These are phyloP conservation scores for Fusarium praegraminearum DNA, from an alignment of 2,329 filamentous ascomycete genomes.

Conservation along the genomic window DNA sequence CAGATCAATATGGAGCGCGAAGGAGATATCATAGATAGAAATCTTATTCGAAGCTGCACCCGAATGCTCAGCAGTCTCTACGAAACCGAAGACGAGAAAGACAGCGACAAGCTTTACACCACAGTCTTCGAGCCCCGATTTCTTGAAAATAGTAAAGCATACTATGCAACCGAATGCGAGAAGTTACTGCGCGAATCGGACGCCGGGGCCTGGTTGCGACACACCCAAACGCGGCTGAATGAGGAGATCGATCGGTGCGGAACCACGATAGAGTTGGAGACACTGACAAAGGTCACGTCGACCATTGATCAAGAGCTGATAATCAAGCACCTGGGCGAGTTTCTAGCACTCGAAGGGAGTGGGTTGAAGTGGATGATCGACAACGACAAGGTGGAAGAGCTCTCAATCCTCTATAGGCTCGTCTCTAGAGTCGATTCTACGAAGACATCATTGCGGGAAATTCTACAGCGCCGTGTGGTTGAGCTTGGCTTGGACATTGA, in stretches of 20 bases:
- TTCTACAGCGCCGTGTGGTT: conserved; percentile 79
- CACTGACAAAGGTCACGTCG: conserved; percentile 76
- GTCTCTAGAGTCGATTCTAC: conserved; percentile 81
- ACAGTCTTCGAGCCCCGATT: conserved; percentile 86
- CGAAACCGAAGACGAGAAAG: conserved; percentile 81
- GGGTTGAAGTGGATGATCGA: conserved; percentile 92
- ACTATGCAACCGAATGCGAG: conserved; percentile 82
- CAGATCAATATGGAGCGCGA: conserved; percentile 93
- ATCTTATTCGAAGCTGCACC: conserved; percentile 83
- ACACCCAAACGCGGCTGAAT: conserved; percentile 77
- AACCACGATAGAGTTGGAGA: conserved; percentile 81
- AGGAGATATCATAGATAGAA: conserved; percentile 88
- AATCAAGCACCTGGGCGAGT: conserved; percentile 78
- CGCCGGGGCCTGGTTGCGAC: conserved; percentile 82
- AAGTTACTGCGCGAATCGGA: conserved; percentile 81
- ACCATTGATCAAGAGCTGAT: conserved; percentile 89
- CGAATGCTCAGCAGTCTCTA: conserved; percentile 93
- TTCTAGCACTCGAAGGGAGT: conserved; percentile 85
- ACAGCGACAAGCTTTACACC: conserved; percentile 84
- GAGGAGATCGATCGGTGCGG: conserved; percentile 88
- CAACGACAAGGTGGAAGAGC: conserved; percentile 82
- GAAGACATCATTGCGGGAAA: conserved; percentile 76
- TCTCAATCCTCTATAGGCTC: conserved; percentile 84
- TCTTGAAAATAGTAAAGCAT: conserved; percentile 74
- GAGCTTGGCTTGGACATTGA: conserved; percentile 89